Evolutionary conservation across 495 filamentous ascomycete species (phyloP).

Genomic region (Delitschia confertaspora): DNA sequence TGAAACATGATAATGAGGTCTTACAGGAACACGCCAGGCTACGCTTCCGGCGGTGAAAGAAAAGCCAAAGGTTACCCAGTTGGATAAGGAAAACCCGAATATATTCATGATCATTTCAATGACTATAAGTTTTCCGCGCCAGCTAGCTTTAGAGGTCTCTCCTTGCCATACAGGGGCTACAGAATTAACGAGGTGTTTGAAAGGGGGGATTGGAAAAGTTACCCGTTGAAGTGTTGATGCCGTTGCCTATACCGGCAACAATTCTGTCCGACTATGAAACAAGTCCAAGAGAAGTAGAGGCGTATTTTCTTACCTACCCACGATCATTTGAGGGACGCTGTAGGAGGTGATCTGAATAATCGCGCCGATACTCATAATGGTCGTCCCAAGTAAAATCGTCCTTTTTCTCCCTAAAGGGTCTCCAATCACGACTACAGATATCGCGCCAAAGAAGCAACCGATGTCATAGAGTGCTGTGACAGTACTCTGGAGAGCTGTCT

Average conservation of each 20-base stretch:
- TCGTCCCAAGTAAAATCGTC: slow-evolving; percentile 45
- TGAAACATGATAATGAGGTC: no score
- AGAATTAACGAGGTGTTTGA: no score
- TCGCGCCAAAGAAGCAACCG: slow-evolving; percentile 55
- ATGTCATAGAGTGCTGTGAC: slow-evolving; percentile 59
- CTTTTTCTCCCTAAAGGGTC: slow-evolving; percentile 52
- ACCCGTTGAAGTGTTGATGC: slow-evolving; percentile 52
- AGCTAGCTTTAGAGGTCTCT: slow-evolving; percentile 50
- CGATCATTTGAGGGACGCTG: slow-evolving; percentile 53
- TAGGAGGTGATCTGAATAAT: slow-evolving; percentile 56
- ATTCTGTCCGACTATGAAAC: slow-evolving; percentile 4
- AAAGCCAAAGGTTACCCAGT: slow-evolving; percentile 53
- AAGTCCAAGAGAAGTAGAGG: not conserved
- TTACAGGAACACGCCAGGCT: slow-evolving; percentile 49
- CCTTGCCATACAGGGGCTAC: slow-evolving; percentile 55
- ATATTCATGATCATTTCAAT: slow-evolving; percentile 56
- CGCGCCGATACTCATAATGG: slow-evolving; percentile 53
- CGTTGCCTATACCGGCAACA: slow-evolving; percentile 50
- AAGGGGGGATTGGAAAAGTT: no score
- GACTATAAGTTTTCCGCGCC: slow-evolving; percentile 53
- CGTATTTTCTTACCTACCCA: slow-evolving; percentile 39
- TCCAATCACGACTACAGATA: slow-evolving; percentile 51
- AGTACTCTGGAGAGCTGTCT: slow-evolving; percentile 45
- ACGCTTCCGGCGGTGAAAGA: slow-evolving; percentile 39
- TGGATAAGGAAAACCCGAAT: slow-evolving; percentile 45